Evolutionary conservation across 2,329 filamentous ascomycete genomes (phyloP).

Genomic region (Pseudogymnoascus sp.): DNA sequence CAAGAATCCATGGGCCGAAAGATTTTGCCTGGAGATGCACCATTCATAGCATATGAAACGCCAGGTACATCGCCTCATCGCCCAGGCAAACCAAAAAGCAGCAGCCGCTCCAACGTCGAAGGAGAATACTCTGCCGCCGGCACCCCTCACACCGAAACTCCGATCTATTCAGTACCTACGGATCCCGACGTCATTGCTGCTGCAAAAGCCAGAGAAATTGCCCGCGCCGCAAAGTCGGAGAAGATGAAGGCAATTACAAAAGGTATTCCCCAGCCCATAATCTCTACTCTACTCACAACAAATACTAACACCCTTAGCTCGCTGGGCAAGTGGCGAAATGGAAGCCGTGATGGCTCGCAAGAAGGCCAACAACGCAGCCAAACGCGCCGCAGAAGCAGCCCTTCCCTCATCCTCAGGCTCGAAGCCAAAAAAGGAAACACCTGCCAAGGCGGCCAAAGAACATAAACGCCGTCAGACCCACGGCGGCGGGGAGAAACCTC

Average conservation of each 20-base stretch:
- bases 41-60: constrained; percentile 4
- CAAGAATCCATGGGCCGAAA: neutral
- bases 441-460: neutral
- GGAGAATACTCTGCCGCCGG: neutral
- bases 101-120: neutral
- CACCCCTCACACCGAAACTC: neutral
- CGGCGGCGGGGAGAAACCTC: neutral
- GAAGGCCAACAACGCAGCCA: constrained; percentile 51
- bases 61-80: neutral
- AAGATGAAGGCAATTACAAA: constrained; percentile 13
- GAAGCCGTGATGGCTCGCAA: constrained; percentile 51
- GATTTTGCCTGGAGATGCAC: neutral
- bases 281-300: neutral
- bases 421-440: neutral
- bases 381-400: constrained; percentile 24
- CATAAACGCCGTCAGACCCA: neutral
- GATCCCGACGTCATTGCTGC: neutral
- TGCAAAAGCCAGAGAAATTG: constrained; percentile 1
- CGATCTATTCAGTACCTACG: neutral
- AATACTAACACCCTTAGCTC: constrained; percentile 24
- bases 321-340: constrained; percentile 55
- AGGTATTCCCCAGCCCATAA: neutral
- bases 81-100: neutral
- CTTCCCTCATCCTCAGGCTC: neutral
- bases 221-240: constrained; percentile 10